These are phyloP conservation scores for Didymella pomorum DNA, from an alignment of 2,329 filamentous ascomycete genomes.

Conservation along the genomic window DNA sequence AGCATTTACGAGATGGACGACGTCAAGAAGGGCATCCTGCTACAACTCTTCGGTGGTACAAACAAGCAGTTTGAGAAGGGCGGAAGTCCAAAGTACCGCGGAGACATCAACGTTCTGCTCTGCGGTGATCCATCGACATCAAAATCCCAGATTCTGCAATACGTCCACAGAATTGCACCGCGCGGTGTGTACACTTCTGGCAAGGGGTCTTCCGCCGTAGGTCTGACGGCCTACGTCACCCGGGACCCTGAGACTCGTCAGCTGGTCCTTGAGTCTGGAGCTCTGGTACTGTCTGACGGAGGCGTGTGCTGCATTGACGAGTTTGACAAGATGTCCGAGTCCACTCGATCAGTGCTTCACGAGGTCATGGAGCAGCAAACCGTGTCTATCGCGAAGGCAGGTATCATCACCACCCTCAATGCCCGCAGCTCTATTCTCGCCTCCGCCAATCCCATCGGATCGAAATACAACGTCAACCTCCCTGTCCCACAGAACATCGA, in stretches of 20 bases:
- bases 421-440: constrained; percentile 94
- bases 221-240: constrained; percentile 79
- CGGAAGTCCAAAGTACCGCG: constrained; percentile 92
- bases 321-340: constrained; percentile 82
- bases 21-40: constrained; percentile 96
- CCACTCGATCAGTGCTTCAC: constrained; percentile 76
- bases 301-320: constrained; percentile 82
- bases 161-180: constrained; percentile 97
- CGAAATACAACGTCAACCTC: constrained; percentile 94
- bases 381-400: constrained; percentile 79
- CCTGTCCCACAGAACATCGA: constrained; percentile 99
- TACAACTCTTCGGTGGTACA: constrained; percentile 95
- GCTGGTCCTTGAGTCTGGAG: constrained; percentile 77
- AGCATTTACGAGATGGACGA: constrained; percentile 99
- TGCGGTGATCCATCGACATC: constrained; percentile 97
- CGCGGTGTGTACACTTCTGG: constrained; percentile 81
- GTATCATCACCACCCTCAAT: constrained; percentile 88
- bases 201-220: constrained; percentile 78
- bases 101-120: constrained; percentile 95
- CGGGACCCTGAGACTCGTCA: constrained; percentile 77
- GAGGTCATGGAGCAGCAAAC: constrained; percentile 86
- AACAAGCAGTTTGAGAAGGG: constrained; percentile 99
- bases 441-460: constrained; percentile 96
- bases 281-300: constrained; percentile 75
- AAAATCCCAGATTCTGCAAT: constrained; percentile 93